phyloP scores from a whole-genome alignment of 2,329 filamentous ascomycete species.

The Thielaviopsis euricoi region DNA sequence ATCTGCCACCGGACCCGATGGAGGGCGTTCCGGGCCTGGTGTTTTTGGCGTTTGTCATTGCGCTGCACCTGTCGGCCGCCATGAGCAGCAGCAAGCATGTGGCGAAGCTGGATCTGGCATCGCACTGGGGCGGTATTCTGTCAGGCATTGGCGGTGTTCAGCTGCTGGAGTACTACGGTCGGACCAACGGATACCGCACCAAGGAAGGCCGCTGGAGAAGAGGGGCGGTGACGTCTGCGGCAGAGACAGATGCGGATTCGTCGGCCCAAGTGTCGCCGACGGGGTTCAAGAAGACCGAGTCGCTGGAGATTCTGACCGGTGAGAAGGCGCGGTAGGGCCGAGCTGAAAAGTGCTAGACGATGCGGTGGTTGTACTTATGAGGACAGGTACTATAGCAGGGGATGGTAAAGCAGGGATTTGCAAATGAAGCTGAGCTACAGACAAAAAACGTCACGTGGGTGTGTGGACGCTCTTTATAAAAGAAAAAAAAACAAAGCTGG shows the following conservation, averaged over 20 bases:
- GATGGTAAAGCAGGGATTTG: too few relatives aligned
- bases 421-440: too few relatives aligned
- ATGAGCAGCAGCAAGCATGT: conserved; percentile 25
- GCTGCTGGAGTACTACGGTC: conserved; percentile 16
- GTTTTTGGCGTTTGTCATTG: conserved; percentile 33
- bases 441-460: too few relatives aligned
- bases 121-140: conserved; percentile 35
- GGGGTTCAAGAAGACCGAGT: conserved; percentile 4
- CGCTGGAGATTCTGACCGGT: conserved; percentile 12
- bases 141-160: conserved; percentile 28
- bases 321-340: conserved; percentile 4
- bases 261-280: not conserved
- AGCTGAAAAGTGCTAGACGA: too few relatives aligned
- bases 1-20: conserved; percentile 36
- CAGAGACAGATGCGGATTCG: too few relatives aligned
- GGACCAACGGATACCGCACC: conserved; percentile 6
- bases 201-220: conserved; percentile 8
- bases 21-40: conserved; percentile 36
- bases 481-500: too few relatives aligned
- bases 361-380: too few relatives aligned
- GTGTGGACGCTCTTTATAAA: too few relatives aligned
- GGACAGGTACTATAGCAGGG: too few relatives aligned
- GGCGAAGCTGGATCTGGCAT: conserved; percentile 36
- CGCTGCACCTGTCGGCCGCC: conserved; percentile 32
- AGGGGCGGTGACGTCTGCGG: not conserved